A percentile compares a stretch with the other conserved stretches of the same genome.
phyloP scores from a whole-genome alignment of 495 filamentous ascomycete species.

The Apiosordaria backusii region DNA sequence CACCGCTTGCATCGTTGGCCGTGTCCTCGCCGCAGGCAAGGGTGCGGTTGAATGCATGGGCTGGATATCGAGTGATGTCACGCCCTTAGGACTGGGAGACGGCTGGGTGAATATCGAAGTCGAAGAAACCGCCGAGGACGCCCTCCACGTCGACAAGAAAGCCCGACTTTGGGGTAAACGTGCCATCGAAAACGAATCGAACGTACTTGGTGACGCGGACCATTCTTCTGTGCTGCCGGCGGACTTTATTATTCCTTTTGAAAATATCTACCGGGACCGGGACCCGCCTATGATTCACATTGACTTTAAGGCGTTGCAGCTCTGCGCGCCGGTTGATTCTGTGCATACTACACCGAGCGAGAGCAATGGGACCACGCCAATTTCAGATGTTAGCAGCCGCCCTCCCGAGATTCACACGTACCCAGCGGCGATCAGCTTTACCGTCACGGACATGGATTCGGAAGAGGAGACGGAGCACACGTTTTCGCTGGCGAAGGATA shows the following conservation, averaged over 20 bases:
- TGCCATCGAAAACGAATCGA: slow-evolving; percentile 48
- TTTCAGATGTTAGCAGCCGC: slow-evolving; percentile 32
- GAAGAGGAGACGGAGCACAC: slow-evolving; percentile 39
- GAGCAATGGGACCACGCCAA: slow-evolving; percentile 32
- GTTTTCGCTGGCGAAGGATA: slow-evolving; percentile 56
- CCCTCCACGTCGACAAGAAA: slow-evolving; percentile 40
- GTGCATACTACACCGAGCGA: slow-evolving; percentile 34
- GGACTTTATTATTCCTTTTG: slow-evolving; percentile 56
- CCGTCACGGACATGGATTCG: slow-evolving; percentile 38
- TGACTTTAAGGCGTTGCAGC: slow-evolving; percentile 43
- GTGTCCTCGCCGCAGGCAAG: slow-evolving; percentile 63
- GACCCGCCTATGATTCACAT: slow-evolving; percentile 37
- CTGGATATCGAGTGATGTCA: slow-evolving; percentile 63
- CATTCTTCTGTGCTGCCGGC: slow-evolving; percentile 48
- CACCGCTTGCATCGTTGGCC: slow-evolving; percentile 69
- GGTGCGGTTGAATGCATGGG: slow-evolving; percentile 73
- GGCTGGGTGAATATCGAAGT: slow-evolving; percentile 64
- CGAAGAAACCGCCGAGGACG: slow-evolving; percentile 43
- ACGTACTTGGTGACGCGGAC: slow-evolving; percentile 50
- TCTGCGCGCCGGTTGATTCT: slow-evolving; percentile 36
- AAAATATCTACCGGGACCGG: slow-evolving; percentile 46
- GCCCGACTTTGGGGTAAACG: slow-evolving; percentile 48
- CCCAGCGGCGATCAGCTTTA: slow-evolving; percentile 52
- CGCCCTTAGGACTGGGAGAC: slow-evolving; percentile 49
- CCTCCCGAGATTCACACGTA: slow-evolving; percentile 43